Evolutionary conservation across 768 basidiomycete species (phyloP).

Genomic region (Phanerochaete carnosa): DNA sequence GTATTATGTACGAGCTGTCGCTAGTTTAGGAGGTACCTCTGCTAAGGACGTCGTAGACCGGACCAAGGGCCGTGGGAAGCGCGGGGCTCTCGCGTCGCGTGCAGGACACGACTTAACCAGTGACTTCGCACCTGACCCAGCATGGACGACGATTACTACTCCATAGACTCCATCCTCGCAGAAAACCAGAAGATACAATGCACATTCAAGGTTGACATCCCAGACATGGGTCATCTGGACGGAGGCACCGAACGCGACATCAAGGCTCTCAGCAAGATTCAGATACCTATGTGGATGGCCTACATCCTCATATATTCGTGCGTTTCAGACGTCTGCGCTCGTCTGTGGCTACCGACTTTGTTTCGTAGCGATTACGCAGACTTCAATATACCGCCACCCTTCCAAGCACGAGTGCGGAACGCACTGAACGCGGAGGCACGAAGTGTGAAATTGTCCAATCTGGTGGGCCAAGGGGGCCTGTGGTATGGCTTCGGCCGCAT

Average conservation of each 20-base stretch:
- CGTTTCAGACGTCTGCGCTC: conserved; percentile 18
- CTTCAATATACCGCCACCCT: conserved; percentile 79
- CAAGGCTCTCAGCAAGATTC: conserved; percentile 67
- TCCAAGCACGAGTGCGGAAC: conserved; percentile 72
- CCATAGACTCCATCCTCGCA: conserved; percentile 85
- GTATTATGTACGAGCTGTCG: too few relatives aligned
- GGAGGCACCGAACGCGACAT: conserved; percentile 86
- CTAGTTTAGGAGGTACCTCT: too few relatives aligned
- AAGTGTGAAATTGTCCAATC: conserved; percentile 76
- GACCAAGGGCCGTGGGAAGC: neutral
- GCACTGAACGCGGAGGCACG: conserved; percentile 87
- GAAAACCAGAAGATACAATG: conserved; percentile 96
- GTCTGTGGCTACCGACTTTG: neutral
- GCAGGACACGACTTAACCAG: neutral
- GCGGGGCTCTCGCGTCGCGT: conserved; percentile 2
- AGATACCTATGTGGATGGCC: conserved; percentile 89
- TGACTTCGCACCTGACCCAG: neutral
- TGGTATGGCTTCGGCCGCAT: conserved; percentile 94
- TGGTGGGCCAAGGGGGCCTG: conserved; percentile 82
- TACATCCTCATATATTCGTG: conserved; percentile 83
- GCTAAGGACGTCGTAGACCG: neutral
- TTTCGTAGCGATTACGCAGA: conserved; percentile 77
- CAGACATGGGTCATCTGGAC: conserved; percentile 85
- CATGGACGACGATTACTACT: conserved; percentile 94
- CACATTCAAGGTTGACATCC: conserved; percentile 83